A percentile compares a stretch with the other conserved stretches of the same genome.
Conservation (phyloP, 2,329 filamentous ascomycete species). For the Cytospora leucostoma region DNA sequence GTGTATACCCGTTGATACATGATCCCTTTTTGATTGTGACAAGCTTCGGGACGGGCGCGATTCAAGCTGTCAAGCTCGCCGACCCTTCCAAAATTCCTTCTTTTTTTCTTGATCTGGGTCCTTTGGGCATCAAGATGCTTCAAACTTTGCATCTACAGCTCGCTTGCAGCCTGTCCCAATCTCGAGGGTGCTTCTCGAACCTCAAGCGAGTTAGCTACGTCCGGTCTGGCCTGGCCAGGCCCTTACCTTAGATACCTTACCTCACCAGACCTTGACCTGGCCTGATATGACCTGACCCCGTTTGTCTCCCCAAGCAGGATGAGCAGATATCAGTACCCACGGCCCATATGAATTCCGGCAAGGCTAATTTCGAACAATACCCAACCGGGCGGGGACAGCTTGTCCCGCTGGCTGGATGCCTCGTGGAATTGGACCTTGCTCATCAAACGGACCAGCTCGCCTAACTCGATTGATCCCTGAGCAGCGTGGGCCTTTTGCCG, state of each 20-base stretch:
- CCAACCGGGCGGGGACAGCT: background rate
- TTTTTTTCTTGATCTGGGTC: background rate
- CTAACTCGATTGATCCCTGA: conserved; percentile 14
- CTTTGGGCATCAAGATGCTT: conserved; percentile 7
- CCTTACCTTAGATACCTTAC: background rate
- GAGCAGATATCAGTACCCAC: background rate
- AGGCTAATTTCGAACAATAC: background rate
- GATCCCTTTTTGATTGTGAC: background rate
- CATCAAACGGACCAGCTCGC: conserved; percentile 26
- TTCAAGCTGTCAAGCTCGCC: background rate
- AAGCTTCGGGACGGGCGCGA: background rate
- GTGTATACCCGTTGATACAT: background rate
- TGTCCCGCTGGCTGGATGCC: background rate
- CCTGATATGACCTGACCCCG: too few species aligned
- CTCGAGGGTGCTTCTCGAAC: background rate
- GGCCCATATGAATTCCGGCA: background rate
- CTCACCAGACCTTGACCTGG: too few species aligned
- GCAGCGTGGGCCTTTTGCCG: conserved; percentile 11
- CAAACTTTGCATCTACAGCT: background rate
- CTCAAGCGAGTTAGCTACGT: background rate
- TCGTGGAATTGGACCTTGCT: conserved; percentile 7
- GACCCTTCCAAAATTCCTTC: background rate
- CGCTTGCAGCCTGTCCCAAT: background rate
- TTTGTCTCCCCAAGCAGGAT: background rate
- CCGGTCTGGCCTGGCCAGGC: background rate